Base-by-base conservation (phyloP, 495 filamentous ascomycete genomes). In the Annulohypoxylon stygium region DNA sequence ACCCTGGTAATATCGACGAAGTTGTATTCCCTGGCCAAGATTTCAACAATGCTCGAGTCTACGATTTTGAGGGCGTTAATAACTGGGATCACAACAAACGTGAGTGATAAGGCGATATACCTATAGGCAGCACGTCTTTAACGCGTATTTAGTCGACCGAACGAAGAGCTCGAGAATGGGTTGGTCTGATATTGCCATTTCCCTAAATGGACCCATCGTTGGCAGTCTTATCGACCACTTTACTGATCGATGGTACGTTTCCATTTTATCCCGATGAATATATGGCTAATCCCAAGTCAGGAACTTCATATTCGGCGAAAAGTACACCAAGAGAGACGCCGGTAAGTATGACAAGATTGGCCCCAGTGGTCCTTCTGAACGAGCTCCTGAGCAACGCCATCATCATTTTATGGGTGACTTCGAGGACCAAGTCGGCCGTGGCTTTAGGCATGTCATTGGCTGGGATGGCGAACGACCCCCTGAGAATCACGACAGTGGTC, bases 1-100 rank as follows among this genome's bases (percentile, higher is more conserved):
- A 98, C 78, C 93, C 93, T 1, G 87, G 87, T 1, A 90, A 96
- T 78, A 76, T 97, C 2, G 87, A 91, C 51, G 81, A 86, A 26
- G 92, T 90, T 37, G 81, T 98, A 0, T 97, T 97, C 81, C 92
- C 93, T 0, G 95, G 95, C 5, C 95, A 98, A 71, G 95, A 98
- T 76, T 98, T 92, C 81, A 98, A 98, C 81, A 97, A 98, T 77
- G 94, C 93, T 34, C 80, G 94, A 45, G 87, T 95, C 18, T 90
- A 90, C 75, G 95, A 98, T 76, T 98, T 98, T 79, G 86, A 93
- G 57, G 91, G 95, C 76, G 94, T 97, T 10, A 78, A 87, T 2
- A 87, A 97, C 62, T 97, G 90, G 88, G 87, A 97, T 50, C 86
- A 94, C 45, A 98, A 98, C 77, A 92, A 97, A 75, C 86, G 84